These are phyloP conservation scores for Lactuca saligna DNA, from an alignment of 129 eudicot species.

Conservation along the genomic window DNA sequence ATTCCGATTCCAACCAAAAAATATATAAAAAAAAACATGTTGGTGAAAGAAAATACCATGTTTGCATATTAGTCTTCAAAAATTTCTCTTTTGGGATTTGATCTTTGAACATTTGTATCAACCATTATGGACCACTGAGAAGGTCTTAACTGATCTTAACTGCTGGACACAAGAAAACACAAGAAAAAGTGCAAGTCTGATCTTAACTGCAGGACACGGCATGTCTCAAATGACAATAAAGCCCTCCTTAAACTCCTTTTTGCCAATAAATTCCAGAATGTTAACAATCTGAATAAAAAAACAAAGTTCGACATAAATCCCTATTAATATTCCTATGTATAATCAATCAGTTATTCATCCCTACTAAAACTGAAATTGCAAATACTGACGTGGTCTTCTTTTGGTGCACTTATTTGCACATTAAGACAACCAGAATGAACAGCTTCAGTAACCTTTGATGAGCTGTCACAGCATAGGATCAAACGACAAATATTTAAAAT, in stretches of 20 bases:
- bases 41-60: too few species aligned
- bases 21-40: too few species aligned
- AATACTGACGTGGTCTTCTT: conserved; percentile 63
- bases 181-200: conserved; percentile 5
- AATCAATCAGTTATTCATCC: neutral
- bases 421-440: conserved; percentile 94
- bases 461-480: conserved; percentile 88
- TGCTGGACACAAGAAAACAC: too few species aligned
- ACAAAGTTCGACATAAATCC: neutral
- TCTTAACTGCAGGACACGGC: conserved; percentile 93
- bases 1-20: too few species aligned
- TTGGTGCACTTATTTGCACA: conserved; percentile 78
- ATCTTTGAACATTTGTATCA: too few species aligned
- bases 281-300: conserved; percentile 58
- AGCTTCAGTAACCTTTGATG: conserved; percentile 94
- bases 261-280: conserved; percentile 80
- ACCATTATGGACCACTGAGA: too few species aligned
- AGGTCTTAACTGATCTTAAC: too few species aligned
- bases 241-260: conserved; percentile 97
- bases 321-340: too few species aligned
- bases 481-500: conserved; percentile 8
- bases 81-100: too few species aligned
- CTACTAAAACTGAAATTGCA: neutral
- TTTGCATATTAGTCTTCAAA: too few species aligned
- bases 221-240: conserved; percentile 78